phyloP scores from a whole-genome alignment of 164 flowering plant genomes.

The Nelumbo lutea region DNA sequence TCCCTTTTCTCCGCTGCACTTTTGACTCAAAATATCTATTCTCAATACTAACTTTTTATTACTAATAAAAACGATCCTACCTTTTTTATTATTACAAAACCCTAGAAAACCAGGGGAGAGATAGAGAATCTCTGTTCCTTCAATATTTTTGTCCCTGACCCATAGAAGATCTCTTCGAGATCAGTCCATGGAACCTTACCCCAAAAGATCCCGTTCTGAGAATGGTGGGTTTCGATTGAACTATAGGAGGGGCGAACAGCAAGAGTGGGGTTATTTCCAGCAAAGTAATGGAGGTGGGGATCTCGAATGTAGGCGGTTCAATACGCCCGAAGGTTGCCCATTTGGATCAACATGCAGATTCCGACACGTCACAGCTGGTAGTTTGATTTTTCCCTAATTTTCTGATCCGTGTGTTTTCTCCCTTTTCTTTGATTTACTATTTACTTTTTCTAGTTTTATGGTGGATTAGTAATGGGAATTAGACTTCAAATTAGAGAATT shows the following conservation, averaged over 20 bases:
- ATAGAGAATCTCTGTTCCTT: too few relatives aligned
- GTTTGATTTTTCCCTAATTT: background rate
- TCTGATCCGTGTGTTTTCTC: background rate
- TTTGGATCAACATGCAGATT: slow-evolving; percentile 16
- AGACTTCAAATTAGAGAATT: too few relatives aligned
- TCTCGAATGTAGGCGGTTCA: slow-evolving; percentile 17
- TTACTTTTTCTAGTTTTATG: background rate
- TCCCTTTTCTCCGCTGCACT: too few relatives aligned
- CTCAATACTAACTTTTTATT: too few relatives aligned
- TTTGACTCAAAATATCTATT: too few relatives aligned
- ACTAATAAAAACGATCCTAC: too few relatives aligned
- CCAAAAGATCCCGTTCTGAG: slow-evolving; percentile 14
- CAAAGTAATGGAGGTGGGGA: slow-evolving; percentile 13
- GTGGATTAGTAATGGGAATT: too few relatives aligned
- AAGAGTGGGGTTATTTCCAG: slow-evolving; percentile 8
- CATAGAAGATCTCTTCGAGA: background rate
- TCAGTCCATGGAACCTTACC: slow-evolving; percentile 10
- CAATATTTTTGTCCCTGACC: background rate
- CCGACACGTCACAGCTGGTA: slow-evolving; percentile 18
- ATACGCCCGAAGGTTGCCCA: slow-evolving; percentile 20
- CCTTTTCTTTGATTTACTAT: background rate
- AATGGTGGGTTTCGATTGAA: slow-evolving; percentile 6
- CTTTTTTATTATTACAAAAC: too few relatives aligned
- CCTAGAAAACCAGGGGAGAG: too few relatives aligned
- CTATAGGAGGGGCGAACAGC: slow-evolving; percentile 7